phyloP scores from a whole-genome alignment of 2,329 filamentous ascomycete species.

The Hypoxylon sp. region DNA sequence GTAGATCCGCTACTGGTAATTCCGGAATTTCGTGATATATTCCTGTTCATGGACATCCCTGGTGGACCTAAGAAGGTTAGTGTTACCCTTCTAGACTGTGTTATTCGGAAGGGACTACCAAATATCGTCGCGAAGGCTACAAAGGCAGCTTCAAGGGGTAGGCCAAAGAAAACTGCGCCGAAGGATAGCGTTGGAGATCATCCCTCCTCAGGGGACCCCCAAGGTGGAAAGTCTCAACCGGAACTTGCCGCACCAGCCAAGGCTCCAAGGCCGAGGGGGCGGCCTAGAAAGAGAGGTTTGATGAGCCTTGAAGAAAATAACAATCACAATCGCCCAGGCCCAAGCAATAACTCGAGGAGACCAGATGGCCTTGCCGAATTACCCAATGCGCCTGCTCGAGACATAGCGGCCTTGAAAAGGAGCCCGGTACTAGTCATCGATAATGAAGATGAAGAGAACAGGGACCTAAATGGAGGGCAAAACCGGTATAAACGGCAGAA shows the following conservation, averaged over 20 bases:
- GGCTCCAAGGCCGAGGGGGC: neutral
- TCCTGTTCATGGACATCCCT: slow-evolving; percentile 18
- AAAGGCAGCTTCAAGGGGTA: slow-evolving; percentile 9
- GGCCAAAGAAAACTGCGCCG: slow-evolving; percentile 7
- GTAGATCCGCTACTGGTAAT: slow-evolving; percentile 44
- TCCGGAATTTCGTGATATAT: slow-evolving; percentile 38
- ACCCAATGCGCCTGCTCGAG: neutral
- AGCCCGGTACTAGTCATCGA: neutral
- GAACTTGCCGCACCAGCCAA: neutral
- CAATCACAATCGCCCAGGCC: neutral
- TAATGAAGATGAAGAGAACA: slow-evolving; percentile 5
- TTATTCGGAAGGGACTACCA: slow-evolving; percentile 23
- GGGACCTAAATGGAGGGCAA: neutral
- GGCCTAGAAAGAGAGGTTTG: neutral
- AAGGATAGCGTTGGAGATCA: neutral
- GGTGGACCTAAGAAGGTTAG: slow-evolving; percentile 8
- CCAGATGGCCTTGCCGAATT: neutral
- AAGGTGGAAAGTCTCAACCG: neutral
- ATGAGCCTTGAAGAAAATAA: neutral
- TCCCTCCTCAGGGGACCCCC: neutral
- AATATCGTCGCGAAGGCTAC: slow-evolving; percentile 14
- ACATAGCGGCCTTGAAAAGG: neutral
- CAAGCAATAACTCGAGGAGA: neutral
- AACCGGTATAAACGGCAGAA: slow-evolving; percentile 1
- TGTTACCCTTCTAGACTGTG: slow-evolving; percentile 29